Percentiles rank a stretch among this genome's conserved stretches.
These are phyloP conservation scores for Edaphochlamys debaryana DNA, from an alignment of 139 green algal species.

Conservation along the genomic window DNA sequence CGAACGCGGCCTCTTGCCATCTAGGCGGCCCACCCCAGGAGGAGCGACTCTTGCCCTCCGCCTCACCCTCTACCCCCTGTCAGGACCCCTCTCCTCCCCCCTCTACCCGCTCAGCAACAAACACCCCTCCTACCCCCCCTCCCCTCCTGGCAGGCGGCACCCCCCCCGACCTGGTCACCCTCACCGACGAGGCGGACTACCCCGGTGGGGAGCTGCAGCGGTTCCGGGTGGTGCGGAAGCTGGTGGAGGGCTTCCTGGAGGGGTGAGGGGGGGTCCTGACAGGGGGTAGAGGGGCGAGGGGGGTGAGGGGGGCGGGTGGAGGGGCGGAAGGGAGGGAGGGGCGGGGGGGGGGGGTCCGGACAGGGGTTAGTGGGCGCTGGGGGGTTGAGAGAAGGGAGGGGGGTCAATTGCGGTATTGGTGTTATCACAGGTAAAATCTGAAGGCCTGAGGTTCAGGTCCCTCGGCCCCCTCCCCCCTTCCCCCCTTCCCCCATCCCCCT, in stretches of 20 bases:
- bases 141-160: too few relatives aligned
- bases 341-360: neutral
- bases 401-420: neutral
- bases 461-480: too few relatives aligned
- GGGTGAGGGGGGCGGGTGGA: neutral
- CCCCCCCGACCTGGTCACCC: slow-evolving; percentile 16
- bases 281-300: neutral
- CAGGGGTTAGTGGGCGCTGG: neutral
- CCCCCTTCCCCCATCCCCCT: too few relatives aligned
- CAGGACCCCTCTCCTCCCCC: too few relatives aligned
- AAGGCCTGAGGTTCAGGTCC: too few relatives aligned
- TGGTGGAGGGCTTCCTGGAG: slow-evolving; percentile 27
- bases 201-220: slow-evolving; percentile 30
- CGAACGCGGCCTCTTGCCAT: too few relatives aligned
- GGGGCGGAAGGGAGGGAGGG: neutral
- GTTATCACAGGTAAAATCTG: neutral
- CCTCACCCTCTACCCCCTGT: too few relatives aligned
- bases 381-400: neutral
- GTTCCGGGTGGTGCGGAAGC: neutral
- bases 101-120: too few relatives aligned
- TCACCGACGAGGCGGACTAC: slow-evolving; percentile 27
- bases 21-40: too few relatives aligned
- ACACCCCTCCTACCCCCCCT: too few relatives aligned
- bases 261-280: slow-evolving; percentile 20
- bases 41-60: too few relatives aligned